Evolutionary conservation across 2,329 filamentous ascomycete genomes (phyloP).

Genomic region (Cladosporium sp.): DNA sequence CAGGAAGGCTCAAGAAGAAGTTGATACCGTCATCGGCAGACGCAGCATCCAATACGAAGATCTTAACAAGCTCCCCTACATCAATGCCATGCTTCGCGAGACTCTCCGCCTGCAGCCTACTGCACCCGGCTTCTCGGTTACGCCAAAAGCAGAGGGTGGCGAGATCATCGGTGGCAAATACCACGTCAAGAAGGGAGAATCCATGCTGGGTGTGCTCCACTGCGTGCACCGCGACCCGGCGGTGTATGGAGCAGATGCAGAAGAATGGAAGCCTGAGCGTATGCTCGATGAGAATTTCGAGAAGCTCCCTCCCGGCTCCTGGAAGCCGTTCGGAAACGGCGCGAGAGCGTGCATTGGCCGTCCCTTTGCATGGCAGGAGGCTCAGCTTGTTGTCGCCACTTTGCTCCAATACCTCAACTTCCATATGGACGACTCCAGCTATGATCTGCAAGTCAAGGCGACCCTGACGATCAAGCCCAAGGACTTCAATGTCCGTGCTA

Average conservation of each 20-base stretch:
- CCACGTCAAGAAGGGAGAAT: constrained; percentile 47
- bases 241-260: constrained; percentile 60
- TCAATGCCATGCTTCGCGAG: constrained; percentile 61
- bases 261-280: constrained; percentile 62
- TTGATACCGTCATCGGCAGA: constrained; percentile 58
- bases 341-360: constrained; percentile 65
- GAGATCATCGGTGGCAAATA: constrained; percentile 57
- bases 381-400: constrained; percentile 54
- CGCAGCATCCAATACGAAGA: constrained; percentile 55
- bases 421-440: constrained; percentile 54
- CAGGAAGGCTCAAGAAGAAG: constrained; percentile 58
- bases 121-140: constrained; percentile 52
- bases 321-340: constrained; percentile 64
- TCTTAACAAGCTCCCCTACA: constrained; percentile 58
- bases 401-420: constrained; percentile 69
- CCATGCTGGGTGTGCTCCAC: constrained; percentile 45
- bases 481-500: constrained; percentile 56
- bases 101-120: constrained; percentile 55
- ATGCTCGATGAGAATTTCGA: constrained; percentile 66
- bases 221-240: constrained; percentile 56
- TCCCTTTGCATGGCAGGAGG: constrained; percentile 67
- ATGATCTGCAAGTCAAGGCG: constrained; percentile 50
- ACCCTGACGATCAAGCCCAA: constrained; percentile 59
- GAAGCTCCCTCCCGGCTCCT: constrained; percentile 27
- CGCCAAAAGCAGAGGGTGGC: constrained; percentile 44